Base-by-base conservation (phyloP, 169 alveolate species). In the Babesia ovata region DNA sequence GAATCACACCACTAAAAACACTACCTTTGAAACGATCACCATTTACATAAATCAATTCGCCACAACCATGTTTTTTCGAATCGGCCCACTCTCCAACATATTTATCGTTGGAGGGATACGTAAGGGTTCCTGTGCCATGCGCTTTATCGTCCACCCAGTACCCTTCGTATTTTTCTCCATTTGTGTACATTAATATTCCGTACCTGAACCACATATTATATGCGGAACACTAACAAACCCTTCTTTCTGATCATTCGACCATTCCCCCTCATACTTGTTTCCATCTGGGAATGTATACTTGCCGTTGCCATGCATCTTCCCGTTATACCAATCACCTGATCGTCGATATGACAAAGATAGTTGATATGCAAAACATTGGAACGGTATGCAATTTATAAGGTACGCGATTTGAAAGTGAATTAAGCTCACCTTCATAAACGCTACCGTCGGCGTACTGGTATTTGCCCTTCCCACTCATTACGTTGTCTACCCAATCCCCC, bases 41-140 rank as follows among this genome's bases (percentile, higher is more conserved):
- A 70, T 95, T 94, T 13, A 95, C 91, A 92, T 95, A 97, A 49
- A 93, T 93, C 74, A 95, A 93, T 66, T 93, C 98, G 0, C 99
- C 99, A 72, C 92, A 92, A 0, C 99, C 99, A 63, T 94, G 94
- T 63, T 93, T 94, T 83, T 92, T 93, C 54, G 96, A 97, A 65
- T 94, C 94, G 50, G 84, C 86, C 98, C 98, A 96, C 70, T 95
- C 98, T 0, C 99, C 99, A 62, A 94, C 91, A 75, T 95, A 96
- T 75, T 94, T 92, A 88, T 95, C 98, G 14, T 96, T 96, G 46
- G 93, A 79, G 50, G 94, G 85, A 73, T 91, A 91, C 6, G 94
- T 91, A 70, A 95, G 85, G n/a, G 96, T 94, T 10, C 98, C 98
- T 28, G 92, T 91, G 17, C 98, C 98, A 75, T 94, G 95, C 46